Evolutionary conservation across 352 stramenopile genomes (phyloP), one percentile per base, ranked within the genome.

Genomic region (Globisporangium polare): DNA sequence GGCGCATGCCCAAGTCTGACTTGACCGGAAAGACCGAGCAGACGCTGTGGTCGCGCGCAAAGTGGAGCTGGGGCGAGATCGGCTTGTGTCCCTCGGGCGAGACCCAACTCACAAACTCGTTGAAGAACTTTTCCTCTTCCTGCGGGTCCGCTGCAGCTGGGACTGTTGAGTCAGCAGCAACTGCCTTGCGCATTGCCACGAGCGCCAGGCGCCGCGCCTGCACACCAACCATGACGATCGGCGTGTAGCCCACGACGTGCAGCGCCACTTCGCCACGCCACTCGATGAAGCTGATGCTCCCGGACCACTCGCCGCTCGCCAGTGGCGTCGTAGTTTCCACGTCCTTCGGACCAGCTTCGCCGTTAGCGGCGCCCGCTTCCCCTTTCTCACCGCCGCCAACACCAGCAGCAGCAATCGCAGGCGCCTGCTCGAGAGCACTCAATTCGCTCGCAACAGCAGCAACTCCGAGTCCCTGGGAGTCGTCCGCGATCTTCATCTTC

Each of bases 271-370:
- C 73, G n/a, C 69, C 71, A 29, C 81, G 78, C 84, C 86, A 95
- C 67, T 95, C 86, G 49, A 93, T 90, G 46, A 94, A 95, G 51
- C 84, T 93, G 53, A 95, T 78, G 58, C 79, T 92, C 24, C 83
- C 84, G 0, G 75, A 66, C 86, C 84, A 95, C 51, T 92, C 80
- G 1, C 82, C 79, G 43, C 81, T 77, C n/a, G 74, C 53, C 1
- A 92, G 65, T 0, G 79, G 71, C 8, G 69, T 85, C 3, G 80
- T 59, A 26, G 69, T 59, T 29, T 86, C 75, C 3, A 67, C 8
- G 22, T 86, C 66, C 27, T 62, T 58, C 7, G 66, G 67, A 12
- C 62, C 58, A 12, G 60, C 55, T 22, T 64, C 51, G 15, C 67
- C 66, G 5, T 60, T 31, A 26, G 65, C 71, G 8, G 64, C 72